Base-by-base conservation (phyloP, 225 moss, liverwort and hornwort genomes). In the Lunularia cruciata region DNA sequence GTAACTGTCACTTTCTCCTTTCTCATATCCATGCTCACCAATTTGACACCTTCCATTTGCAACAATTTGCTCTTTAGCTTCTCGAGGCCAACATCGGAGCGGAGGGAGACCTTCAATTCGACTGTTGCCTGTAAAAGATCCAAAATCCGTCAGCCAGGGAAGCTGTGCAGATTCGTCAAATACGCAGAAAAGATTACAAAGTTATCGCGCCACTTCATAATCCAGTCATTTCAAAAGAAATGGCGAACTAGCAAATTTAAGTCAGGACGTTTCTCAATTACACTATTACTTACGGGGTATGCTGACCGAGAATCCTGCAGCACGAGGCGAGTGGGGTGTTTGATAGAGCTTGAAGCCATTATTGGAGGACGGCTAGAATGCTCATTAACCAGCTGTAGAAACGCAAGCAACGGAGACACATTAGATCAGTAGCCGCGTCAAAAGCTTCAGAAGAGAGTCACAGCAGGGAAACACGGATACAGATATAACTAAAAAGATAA, bases 21-120 rank as follows among this genome's bases (percentile, higher is more conserved):
- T 47, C 19, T 49, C 13, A 67, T 25, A 18, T 67, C 67, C 35
- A 67, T 67, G 7, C 28, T 34, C 10, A 67, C 67, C 67, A 48
- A 47, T 11, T 67, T 67, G 33, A 67, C 67, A 23, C 67, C 67
- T n/a, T 67, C 67, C 67, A 67, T 67, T 52, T 67, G 67, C 51
- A 67, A 35, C 49, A 67, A 25, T 23, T 67, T 67, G 49, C 67
- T 48, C 51, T 67, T 67, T 20, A 67, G 30, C 34, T 67, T 67
- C 33, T 67, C 47, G 11, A 67, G n/a, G 34, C 67, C 67, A 0
- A 22, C 34, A 28, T 67, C 67, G n/a, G 67, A 67, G 34, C 51
- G 47, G 13, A 67, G 67, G n/a, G 67, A 67, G 11, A 67, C 67
- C 8, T 67, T 67, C 47, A 67, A 25, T 36, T 67, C 67, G 1